Evolutionary conservation across 345 rosid genomes (phyloP).

Genomic region (Citrus trifoliata): DNA sequence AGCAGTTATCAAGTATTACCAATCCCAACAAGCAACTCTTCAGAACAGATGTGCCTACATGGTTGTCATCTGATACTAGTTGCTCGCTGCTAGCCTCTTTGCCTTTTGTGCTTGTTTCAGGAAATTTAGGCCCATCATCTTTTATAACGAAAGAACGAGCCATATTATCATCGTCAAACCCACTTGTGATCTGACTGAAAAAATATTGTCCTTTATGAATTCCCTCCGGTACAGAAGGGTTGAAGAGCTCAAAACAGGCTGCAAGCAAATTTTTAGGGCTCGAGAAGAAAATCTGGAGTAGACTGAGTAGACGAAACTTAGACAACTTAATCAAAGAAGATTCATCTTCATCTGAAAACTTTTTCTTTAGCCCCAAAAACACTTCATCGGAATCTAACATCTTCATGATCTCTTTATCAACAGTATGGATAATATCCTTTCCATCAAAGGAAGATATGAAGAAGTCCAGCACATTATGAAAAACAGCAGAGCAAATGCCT

Average conservation of each 20-base stretch:
- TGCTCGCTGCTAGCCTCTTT: slow-evolving; percentile 29
- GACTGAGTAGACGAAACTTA: slow-evolving; percentile 54
- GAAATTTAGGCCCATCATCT: slow-evolving; percentile 37
- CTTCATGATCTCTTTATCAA: slow-evolving; percentile 51
- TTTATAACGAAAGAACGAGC: slow-evolving; percentile 22
- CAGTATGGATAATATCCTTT: slow-evolving; percentile 49
- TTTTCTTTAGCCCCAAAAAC: slow-evolving; percentile 61
- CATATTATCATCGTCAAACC: slow-evolving; percentile 34
- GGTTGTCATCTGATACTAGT: slow-evolving; percentile 24
- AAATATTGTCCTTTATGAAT: slow-evolving; percentile 58
- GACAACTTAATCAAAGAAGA: slow-evolving; percentile 51
- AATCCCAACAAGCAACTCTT: slow-evolving; percentile 62
- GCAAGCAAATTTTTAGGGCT: slow-evolving; percentile 64
- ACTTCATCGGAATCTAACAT: slow-evolving; percentile 46
- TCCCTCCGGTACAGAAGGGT: slow-evolving; percentile 47
- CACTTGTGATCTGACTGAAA: slow-evolving; percentile 52
- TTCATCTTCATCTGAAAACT: slow-evolving; percentile 51
- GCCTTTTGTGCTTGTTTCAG: slow-evolving; percentile 30
- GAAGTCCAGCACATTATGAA: slow-evolving; percentile 66
- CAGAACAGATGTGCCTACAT: slow-evolving; percentile 32
- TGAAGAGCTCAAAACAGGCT: slow-evolving; percentile 74
- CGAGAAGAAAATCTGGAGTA: slow-evolving; percentile 60
- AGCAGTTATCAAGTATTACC: slow-evolving; percentile 48
- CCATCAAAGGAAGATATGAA: slow-evolving; percentile 55
- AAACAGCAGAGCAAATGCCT: slow-evolving; percentile 67